These are phyloP conservation scores for Phyllostachys edulis DNA, from an alignment of 176 grass and related monocot genomes.

Conservation along the genomic window DNA sequence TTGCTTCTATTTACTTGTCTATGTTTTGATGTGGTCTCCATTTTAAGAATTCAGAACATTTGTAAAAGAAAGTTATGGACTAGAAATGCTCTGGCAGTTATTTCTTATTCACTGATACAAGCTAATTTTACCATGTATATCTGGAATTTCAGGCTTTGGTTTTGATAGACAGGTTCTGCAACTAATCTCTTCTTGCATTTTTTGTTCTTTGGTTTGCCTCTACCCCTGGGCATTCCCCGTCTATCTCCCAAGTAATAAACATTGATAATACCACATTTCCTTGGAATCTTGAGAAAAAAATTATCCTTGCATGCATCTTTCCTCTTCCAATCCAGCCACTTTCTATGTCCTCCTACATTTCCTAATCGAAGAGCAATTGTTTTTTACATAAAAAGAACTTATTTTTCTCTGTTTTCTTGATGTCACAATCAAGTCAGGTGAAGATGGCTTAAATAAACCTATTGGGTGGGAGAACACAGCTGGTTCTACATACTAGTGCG, in stretches of 20 bases:
- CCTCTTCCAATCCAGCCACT: neutral
- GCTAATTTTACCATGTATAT: conserved; percentile 18
- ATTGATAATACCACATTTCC: neutral
- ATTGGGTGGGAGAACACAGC: conserved; percentile 58
- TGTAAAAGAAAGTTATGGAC: too few species aligned
- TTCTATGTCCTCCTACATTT: neutral
- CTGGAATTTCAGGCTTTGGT: conserved; percentile 72
- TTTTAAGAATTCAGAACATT: neutral
- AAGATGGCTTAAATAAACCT: conserved; percentile 47
- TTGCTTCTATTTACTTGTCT: neutral
- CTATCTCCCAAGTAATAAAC: conserved; percentile 49
- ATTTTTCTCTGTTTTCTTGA: neutral
- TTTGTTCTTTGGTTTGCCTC: conserved; percentile 76
- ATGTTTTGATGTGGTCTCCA: neutral
- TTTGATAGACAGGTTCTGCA: conserved; percentile 84
- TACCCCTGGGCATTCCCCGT: conserved; percentile 18
- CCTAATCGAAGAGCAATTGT: neutral
- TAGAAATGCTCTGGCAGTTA: neutral
- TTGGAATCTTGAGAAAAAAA: neutral
- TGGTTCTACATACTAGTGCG: conserved; percentile 80
- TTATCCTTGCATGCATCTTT: too few species aligned
- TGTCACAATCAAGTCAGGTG: conserved; percentile 35
- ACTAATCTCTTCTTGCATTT: conserved; percentile 78
- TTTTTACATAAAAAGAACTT: neutral
- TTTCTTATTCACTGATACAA: neutral